These are phyloP conservation scores for Trichoderma sp. DNA, from an alignment of 2,329 filamentous ascomycete genomes.

Conservation along the genomic window DNA sequence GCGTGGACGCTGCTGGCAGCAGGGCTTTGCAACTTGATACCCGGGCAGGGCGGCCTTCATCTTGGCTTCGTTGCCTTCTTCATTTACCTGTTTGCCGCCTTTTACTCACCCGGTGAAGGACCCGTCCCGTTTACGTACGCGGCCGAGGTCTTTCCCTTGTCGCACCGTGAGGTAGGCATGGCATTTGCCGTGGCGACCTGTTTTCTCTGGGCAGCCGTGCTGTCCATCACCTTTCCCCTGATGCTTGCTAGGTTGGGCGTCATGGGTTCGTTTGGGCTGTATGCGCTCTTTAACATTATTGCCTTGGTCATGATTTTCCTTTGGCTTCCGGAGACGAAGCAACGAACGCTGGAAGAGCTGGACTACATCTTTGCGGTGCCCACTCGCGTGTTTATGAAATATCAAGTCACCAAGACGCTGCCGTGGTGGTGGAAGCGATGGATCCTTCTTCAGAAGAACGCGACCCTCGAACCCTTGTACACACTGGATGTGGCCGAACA, in stretches of 20 bases:
- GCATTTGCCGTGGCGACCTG: constrained; percentile 65
- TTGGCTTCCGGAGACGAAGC: constrained; percentile 59
- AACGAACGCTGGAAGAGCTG: constrained; percentile 51
- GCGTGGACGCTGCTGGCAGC: constrained; percentile 40
- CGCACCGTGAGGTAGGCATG: constrained; percentile 71
- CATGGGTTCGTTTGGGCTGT: constrained; percentile 52
- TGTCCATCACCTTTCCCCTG: constrained; percentile 62
- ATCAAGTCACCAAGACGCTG: constrained; percentile 54
- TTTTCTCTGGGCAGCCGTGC: constrained; percentile 57
- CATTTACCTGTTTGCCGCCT: constrained; percentile 53
- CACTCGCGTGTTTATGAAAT: constrained; percentile 53
- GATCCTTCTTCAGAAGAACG: constrained; percentile 49
- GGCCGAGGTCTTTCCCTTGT: constrained; percentile 68
- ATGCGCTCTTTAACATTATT: constrained; percentile 54
- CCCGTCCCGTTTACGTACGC: constrained; percentile 67
- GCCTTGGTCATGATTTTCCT: constrained; percentile 57
- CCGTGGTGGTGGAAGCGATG: constrained; percentile 62
- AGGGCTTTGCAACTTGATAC: constrained; percentile 52
- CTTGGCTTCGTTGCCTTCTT: constrained; percentile 53
- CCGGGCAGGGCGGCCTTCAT: constrained; percentile 33
- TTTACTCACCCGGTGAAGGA: constrained; percentile 56
- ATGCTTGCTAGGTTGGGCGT: constrained; percentile 47
- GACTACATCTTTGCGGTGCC: constrained; percentile 62
- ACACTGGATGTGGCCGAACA: constrained; percentile 39
- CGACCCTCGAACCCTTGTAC: constrained; percentile 42